Base-by-base conservation (phyloP, 371 early-diverging fungal species). In the Saksenaea vasiformis region DNA sequence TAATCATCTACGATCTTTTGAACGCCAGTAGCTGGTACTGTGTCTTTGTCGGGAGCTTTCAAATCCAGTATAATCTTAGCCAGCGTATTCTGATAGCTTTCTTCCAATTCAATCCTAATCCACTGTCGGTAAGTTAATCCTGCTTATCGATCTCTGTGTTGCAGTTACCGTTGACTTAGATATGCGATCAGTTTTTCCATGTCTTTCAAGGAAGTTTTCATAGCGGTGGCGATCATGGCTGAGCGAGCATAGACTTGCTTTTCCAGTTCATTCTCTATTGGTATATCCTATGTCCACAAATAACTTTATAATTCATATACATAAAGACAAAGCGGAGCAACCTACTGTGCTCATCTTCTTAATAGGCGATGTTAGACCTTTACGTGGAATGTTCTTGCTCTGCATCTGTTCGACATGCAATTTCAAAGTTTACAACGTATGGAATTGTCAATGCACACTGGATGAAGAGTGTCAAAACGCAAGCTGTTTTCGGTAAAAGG, bases 171-270 rank as follows among this genome's bases (percentile, higher is more conserved):
- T 56, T 66, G 70, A 26, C 58, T 58, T 26, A 70, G n/a, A 51
- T 66, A 70, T 3, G 35, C 19, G 35, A 65, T 62, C 19, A 70
- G 41, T 7, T 61, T 56, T 7, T 22, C 58, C 37, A 60, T 56
- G 43, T 70, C 70, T 22, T 66, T 63, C 28, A 55, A 62, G 2
- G 62, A 19, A 31, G 54, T 47, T 57, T 70, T 62, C 56, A 66
- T 54, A 22, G 61, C 36, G 5, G 43, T 37, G 13, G 55, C 70
- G 11, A 70, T 60, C 5, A 27, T 44, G 1, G 66, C 55, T 15
- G 70, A 65, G 13, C 60, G 66, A 2, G 83, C 75, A 38, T 76
- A 74, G 0, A 56, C 63, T 14, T 70, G 39, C 19, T 68, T 51
- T 38, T 56, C 72, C 26, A 69, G 27, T 27, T 63, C 37, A 2